phyloP scores from a whole-genome alignment of 768 basidiomycete genomes.

The Tubosaeta sp. region DNA sequence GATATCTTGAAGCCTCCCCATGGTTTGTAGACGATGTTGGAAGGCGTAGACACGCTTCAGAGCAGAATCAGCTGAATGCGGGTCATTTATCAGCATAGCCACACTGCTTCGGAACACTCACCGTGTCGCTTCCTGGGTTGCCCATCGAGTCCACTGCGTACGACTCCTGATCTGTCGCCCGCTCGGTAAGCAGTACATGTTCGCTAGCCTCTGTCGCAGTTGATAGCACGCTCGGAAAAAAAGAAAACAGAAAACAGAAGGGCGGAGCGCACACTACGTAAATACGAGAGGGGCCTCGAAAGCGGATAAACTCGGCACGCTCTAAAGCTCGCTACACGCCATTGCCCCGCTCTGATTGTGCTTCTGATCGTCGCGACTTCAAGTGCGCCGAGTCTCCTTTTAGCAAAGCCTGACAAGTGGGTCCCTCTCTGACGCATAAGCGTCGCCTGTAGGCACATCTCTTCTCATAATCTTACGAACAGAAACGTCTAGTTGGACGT shows the following conservation, averaged over 20 bases:
- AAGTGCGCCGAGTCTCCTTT: background rate
- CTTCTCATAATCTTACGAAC: background rate
- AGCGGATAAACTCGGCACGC: background rate
- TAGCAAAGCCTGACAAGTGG: background rate
- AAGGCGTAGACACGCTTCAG: background rate
- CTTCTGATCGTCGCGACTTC: slow-evolving; percentile 13
- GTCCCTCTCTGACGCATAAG: slow-evolving; percentile 9
- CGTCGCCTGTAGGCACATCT: slow-evolving; percentile 14
- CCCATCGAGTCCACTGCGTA: background rate
- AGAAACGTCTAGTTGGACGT: background rate
- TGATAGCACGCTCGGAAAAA: too few species aligned
- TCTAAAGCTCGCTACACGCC: background rate
- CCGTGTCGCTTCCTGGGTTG: background rate
- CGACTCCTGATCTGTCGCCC: background rate
- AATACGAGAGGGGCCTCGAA: background rate
- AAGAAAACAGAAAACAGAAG: too few species aligned
- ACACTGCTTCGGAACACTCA: slow-evolving; percentile 1
- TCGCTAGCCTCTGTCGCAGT: background rate
- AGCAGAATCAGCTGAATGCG: slow-evolving; percentile 12
- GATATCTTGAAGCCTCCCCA: slow-evolving; percentile 45
- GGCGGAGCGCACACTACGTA: slow-evolving; percentile 3
- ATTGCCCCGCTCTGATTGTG: background rate
- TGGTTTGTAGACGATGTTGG: slow-evolving; percentile 14
- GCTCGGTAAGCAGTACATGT: background rate
- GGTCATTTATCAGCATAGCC: slow-evolving; percentile 22